Evolutionary conservation across 1,284 basidiomycete species (phyloP).

Genomic region (Cystobasidium pallidum): DNA sequence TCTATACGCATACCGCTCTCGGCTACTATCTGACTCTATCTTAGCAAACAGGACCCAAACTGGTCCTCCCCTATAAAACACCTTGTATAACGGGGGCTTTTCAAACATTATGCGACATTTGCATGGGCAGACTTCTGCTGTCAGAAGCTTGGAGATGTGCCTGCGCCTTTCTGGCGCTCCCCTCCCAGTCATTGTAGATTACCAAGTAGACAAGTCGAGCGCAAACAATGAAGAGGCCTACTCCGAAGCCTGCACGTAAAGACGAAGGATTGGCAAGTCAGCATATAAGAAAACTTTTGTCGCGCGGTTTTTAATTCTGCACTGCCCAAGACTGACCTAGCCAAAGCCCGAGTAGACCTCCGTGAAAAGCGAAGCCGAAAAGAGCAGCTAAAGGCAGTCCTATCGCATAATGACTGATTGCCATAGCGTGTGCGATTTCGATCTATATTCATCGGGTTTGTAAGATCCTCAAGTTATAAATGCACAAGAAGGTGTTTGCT

Average conservation of each 20-base stretch:
- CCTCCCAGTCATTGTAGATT: slow-evolving; percentile 24
- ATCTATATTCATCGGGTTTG: no score
- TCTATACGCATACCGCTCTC: no score
- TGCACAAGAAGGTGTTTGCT: no score
- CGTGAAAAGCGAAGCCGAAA: slow-evolving; percentile 23
- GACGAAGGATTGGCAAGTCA: no score
- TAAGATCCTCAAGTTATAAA: no score
- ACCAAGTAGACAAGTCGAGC: slow-evolving; percentile 13
- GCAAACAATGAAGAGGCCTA: slow-evolving; percentile 27
- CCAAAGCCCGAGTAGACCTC: slow-evolving; percentile 25
- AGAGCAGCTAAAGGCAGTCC: slow-evolving; percentile 18
- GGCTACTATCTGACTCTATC: no score
- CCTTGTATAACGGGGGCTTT: no score
- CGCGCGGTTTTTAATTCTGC: not conserved
- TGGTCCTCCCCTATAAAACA: no score
- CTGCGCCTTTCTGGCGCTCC: slow-evolving; percentile 14
- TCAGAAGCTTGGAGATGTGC: slow-evolving; percentile 26
- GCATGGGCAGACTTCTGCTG: not conserved
- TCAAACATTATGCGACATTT: not conserved
- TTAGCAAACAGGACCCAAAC: not conserved
- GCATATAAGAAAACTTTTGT: not conserved
- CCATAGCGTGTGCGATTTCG: slow-evolving; percentile 27
- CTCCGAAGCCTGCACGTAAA: slow-evolving; percentile 20
- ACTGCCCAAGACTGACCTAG: not conserved
- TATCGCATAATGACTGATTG: slow-evolving; percentile 17